Evolutionary conservation across 2,329 filamentous ascomycete species (phyloP), one percentile per base, ranked within the genome.

Genomic region (Fusarium fujikuroi): DNA sequence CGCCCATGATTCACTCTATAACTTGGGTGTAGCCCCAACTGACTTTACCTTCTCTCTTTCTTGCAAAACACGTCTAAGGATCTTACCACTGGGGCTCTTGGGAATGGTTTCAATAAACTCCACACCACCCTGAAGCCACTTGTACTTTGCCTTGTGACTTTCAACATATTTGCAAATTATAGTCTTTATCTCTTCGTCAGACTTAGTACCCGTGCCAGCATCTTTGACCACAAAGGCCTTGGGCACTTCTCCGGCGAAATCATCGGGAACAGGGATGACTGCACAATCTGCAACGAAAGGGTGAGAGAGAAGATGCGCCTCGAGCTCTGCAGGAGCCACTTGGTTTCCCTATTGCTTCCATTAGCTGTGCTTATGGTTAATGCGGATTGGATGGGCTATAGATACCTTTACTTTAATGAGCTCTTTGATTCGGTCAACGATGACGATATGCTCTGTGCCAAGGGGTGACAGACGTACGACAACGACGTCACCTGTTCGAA

Each of bases 321-420:
- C 47, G 2, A 50, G 47, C 47, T 50, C 47, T 4, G 30, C 47
- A 0, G 47, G 47, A 23, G 47, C 47, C 30, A 50, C 30, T 19
- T 34, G 47, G 2, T 50, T 34, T 3, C 47, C 47, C 47, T 50
- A 4, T 34, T 15, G 6, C 5, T 7, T 1, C n/a, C 0, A 4
- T 50, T 23, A 50, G 11, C 19, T 10, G 2, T 15, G 16, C 10
- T 8, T 14, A 18, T 5, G 10, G 2, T 9, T 1, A 49, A 32
- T 2, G 5, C 4, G 21, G 3, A n/a, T 14, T 1, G 0, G 5
- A 10, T 7, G 1, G 4, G 5, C 16, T 19, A 1, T 5, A 3
- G 2, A 23, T 23, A 50, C 47, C 47, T 50, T 50, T 0, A 34
- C 30, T 50, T 50, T 50, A 8, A 50, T 50, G 4, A 50, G 47